phyloP scores from a whole-genome alignment of 176 grass and related monocot species.

The Puya raimondii region DNA sequence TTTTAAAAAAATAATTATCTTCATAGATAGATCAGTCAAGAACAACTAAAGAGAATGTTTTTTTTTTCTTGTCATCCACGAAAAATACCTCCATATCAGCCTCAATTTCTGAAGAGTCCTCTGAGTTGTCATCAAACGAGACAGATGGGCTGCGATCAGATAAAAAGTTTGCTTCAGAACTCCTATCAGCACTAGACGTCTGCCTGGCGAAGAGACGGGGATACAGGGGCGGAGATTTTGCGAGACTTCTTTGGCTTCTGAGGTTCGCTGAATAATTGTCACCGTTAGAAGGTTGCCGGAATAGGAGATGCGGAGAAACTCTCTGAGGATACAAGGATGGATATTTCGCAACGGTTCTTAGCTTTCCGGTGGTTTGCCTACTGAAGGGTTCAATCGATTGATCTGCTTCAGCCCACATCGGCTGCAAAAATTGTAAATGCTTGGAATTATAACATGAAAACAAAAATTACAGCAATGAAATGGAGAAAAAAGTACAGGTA shows the following conservation, averaged over 20 bases:
- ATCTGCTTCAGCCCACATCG: conserved; percentile 44
- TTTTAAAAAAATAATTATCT: not conserved
- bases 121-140: conserved; percentile 33
- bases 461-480: not conserved
- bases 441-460: not conserved
- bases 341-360: conserved; percentile 27
- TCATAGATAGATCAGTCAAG: conserved; percentile 16
- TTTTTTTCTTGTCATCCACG: not conserved
- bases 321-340: conserved; percentile 59
- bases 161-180: conserved; percentile 15
- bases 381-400: conserved; percentile 30
- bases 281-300: conserved; percentile 16
- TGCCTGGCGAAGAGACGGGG: conserved; percentile 44
- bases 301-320: conserved; percentile 49
- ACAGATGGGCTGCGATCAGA: conserved; percentile 2
- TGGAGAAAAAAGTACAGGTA: not conserved
- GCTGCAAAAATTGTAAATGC: conserved; percentile 22
- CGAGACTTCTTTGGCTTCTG: conserved; percentile 19
- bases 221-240: conserved; percentile 41
- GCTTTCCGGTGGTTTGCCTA: conserved; percentile 21
- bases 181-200: conserved; percentile 12
- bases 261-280: not conserved
- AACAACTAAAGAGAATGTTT: not conserved
- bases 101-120: conserved; percentile 32
- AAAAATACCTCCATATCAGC: not conserved